A percentile compares a stretch with the other conserved stretches of the same genome.
These are phyloP conservation scores for Aspergillus sparsus DNA, from an alignment of 495 filamentous ascomycete species.

Conservation along the genomic window DNA sequence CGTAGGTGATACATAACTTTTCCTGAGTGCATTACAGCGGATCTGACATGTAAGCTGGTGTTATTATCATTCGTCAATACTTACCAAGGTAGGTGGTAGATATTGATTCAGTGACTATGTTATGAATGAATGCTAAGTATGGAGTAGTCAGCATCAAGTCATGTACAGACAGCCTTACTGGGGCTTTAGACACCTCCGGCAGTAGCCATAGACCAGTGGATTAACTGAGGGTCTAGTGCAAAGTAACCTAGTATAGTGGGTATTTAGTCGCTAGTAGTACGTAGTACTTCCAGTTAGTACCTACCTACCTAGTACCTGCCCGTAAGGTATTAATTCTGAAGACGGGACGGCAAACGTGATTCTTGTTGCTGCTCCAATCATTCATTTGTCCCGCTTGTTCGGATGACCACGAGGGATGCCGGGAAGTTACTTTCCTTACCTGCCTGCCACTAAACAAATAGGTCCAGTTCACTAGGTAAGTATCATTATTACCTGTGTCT, in stretches of 20 bases:
- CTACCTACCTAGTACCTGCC: too few relatives aligned
- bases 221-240: too few relatives aligned
- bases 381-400: slow-evolving; percentile 23
- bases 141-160: slow-evolving; percentile 8
- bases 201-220: too few relatives aligned
- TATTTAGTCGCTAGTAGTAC: background rate
- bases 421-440: background rate
- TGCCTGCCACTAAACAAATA: too few relatives aligned
- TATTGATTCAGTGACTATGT: background rate
- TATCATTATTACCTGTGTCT: too few relatives aligned
- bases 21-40: background rate
- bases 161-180: slow-evolving; percentile 24
- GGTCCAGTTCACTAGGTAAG: too few relatives aligned
- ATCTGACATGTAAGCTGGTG: background rate
- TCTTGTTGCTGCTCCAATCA: slow-evolving; percentile 21
- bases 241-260: background rate
- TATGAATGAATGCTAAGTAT: slow-evolving; percentile 6
- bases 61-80: background rate
- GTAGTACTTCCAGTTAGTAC: too few relatives aligned
- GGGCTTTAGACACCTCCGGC: slow-evolving; percentile 10
- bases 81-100: background rate
- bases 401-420: slow-evolving; percentile 28
- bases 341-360: slow-evolving; percentile 25
- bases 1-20: background rate
- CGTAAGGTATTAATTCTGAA: background rate